Evolutionary conservation across 108 stramenopile genomes (phyloP).

Genomic region (Hondaea fermentalgiana): DNA sequence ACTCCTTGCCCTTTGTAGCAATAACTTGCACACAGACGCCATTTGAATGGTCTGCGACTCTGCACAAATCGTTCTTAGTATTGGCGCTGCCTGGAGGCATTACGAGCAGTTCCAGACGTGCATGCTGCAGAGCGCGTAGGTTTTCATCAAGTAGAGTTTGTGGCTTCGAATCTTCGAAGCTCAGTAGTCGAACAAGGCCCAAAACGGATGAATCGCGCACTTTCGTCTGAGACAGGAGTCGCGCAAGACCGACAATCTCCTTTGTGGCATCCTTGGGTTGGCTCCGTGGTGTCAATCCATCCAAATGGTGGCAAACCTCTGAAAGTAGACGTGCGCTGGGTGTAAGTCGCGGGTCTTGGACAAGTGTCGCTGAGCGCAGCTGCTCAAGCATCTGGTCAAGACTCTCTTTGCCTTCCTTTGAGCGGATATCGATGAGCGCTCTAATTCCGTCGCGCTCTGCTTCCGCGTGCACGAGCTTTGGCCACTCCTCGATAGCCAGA

Average conservation of each 20-base stretch:
- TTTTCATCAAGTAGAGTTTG: background rate
- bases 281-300: background rate
- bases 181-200: background rate
- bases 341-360: slow-evolving; percentile 11
- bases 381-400: slow-evolving; percentile 17
- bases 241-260: background rate
- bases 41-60: background rate
- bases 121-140: background rate
- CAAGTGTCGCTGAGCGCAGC: slow-evolving; percentile 17
- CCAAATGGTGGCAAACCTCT: background rate
- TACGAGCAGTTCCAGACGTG: background rate
- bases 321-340: background rate
- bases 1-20: background rate
- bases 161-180: background rate
- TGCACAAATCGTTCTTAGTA: background rate
- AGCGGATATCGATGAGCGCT: background rate
- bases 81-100: background rate
- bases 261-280: background rate
- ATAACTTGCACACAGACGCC: slow-evolving; percentile 6
- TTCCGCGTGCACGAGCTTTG: background rate
- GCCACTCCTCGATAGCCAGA: background rate
- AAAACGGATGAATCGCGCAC: background rate
- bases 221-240: background rate
- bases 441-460: background rate
- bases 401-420: background rate